A percentile compares a stretch with the other conserved stretches of the same genome.
phyloP scores from a whole-genome alignment of 495 filamentous ascomycete genomes.

The Penicillium cinerascens region DNA sequence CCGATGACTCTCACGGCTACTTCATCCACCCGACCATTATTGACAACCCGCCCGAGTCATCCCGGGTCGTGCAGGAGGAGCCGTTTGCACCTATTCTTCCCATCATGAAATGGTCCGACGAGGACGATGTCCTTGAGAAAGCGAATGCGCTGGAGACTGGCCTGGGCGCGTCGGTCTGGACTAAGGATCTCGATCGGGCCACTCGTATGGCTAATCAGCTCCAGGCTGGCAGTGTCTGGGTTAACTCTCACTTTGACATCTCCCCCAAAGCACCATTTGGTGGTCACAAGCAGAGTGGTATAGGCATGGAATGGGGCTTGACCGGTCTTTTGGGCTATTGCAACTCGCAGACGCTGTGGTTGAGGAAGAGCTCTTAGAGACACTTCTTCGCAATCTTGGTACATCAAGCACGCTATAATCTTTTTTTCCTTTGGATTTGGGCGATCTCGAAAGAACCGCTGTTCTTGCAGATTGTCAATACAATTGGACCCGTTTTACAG shows the following conservation, averaged over 20 bases:
- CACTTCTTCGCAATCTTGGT: neutral
- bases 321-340: conserved; percentile 56
- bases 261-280: conserved; percentile 54
- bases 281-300: conserved; percentile 64
- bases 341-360: conserved; percentile 44
- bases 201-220: conserved; percentile 47
- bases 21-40: conserved; percentile 57
- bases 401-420: too few relatives aligned
- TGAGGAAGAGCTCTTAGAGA: conserved; percentile 12
- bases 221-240: conserved; percentile 55
- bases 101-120: conserved; percentile 51
- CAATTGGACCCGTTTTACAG: too few relatives aligned
- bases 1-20: conserved; percentile 41
- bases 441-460: too few relatives aligned
- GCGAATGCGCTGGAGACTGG: conserved; percentile 55
- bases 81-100: conserved; percentile 56
- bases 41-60: conserved; percentile 54
- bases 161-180: conserved; percentile 55
- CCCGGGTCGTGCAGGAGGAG: conserved; percentile 47
- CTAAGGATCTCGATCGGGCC: conserved; percentile 44
- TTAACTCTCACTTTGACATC: conserved; percentile 49
- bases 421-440: neutral
- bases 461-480: neutral
- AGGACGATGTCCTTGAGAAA: conserved; percentile 54
- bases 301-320: conserved; percentile 60